Conservation (phyloP, 179 eudicot species). For the Sideroxylon spinosum region DNA sequence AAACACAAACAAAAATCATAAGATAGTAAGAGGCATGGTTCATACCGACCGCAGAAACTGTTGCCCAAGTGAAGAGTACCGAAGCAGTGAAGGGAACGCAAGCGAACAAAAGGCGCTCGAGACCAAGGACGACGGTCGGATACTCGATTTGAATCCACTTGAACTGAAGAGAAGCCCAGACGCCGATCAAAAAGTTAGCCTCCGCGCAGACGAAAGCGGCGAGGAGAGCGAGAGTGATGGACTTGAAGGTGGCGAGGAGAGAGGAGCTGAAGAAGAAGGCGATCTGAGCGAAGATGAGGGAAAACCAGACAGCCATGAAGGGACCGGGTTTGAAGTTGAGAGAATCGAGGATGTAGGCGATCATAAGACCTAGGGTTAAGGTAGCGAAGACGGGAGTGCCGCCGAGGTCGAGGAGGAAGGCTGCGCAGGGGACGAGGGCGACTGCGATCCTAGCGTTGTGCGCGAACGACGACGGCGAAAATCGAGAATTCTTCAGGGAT, state of each 20-base stretch:
- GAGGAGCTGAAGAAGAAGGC: slow-evolving; percentile 67
- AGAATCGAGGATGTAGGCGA: slow-evolving; percentile 82
- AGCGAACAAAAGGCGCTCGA: slow-evolving; percentile 77
- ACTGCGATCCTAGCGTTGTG: slow-evolving; percentile 69
- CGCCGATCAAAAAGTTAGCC: slow-evolving; percentile 69
- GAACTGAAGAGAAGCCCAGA: slow-evolving; percentile 92
- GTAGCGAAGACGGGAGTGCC: slow-evolving; percentile 64
- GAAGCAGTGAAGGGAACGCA: slow-evolving; percentile 58
- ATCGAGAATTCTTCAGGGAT: slow-evolving; percentile 39
- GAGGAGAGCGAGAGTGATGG: slow-evolving; percentile 42
- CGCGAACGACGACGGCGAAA: slow-evolving; percentile 44
- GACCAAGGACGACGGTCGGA: slow-evolving; percentile 63
- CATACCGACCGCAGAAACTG: slow-evolving; percentile 86
- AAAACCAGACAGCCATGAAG: slow-evolving; percentile 80
- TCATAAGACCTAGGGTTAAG: slow-evolving; percentile 62
- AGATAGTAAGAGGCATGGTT: slow-evolving; percentile 62
- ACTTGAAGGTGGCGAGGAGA: slow-evolving; percentile 44
- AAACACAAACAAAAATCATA: slow-evolving; percentile 56
- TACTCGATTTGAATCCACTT: slow-evolving; percentile 84
- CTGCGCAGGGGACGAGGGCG: slow-evolving; percentile 72
- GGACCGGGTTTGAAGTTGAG: slow-evolving; percentile 69
- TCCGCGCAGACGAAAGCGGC: slow-evolving; percentile 48
- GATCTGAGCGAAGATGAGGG: slow-evolving; percentile 72
- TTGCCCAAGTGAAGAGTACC: slow-evolving; percentile 71
- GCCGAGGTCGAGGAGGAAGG: slow-evolving; percentile 85